phyloP scores from a whole-genome alignment of 2,329 filamentous ascomycete species.

The Penicillium hordei region DNA sequence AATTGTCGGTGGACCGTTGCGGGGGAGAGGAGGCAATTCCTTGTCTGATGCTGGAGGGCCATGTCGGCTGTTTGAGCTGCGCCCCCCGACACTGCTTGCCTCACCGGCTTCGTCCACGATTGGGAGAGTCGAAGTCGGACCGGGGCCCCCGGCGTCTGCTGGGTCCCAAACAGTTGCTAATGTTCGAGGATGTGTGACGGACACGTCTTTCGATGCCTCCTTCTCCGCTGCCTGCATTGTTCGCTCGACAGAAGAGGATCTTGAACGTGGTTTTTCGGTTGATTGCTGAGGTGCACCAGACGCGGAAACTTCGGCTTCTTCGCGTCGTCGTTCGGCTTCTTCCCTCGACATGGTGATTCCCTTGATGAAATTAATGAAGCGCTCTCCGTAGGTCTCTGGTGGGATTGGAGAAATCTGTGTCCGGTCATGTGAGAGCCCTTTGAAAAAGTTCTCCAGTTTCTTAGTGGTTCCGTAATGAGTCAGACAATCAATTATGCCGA shows the following conservation, averaged over 20 bases:
- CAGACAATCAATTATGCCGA: conserved; percentile 96
- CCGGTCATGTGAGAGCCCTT: conserved; percentile 80
- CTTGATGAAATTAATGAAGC: conserved; percentile 89
- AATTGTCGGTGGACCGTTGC: conserved; percentile 13
- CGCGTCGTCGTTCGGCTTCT: conserved; percentile 62
- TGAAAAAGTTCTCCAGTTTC: conserved; percentile 95
- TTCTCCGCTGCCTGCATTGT: conserved; percentile 62
- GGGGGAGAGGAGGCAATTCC: conserved; percentile 31
- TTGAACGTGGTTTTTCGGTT: conserved; percentile 29
- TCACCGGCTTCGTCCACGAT: conserved; percentile 91
- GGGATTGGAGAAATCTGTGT: conserved; percentile 90
- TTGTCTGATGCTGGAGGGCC: conserved; percentile 30
- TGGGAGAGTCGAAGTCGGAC: conserved; percentile 62
- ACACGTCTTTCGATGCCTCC: conserved; percentile 60
- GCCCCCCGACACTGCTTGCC: conserved; percentile 63
- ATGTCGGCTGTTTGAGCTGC: conserved; percentile 53
- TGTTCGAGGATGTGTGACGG: conserved; percentile 62
- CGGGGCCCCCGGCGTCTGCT: conserved; percentile 55
- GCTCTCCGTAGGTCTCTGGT: conserved; percentile 85
- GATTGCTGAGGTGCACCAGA: conserved; percentile 20
- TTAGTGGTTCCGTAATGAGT: conserved; percentile 96
- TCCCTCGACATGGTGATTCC: conserved; percentile 88
- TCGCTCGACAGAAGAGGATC: conserved; percentile 49
- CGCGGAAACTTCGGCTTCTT: conserved; percentile 32
- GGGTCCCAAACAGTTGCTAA: conserved; percentile 59